Percentiles rank a stretch among this genome's conserved stretches.
Conservation (phyloP, 345 rosid genomes). For the Mangifera indica region DNA sequence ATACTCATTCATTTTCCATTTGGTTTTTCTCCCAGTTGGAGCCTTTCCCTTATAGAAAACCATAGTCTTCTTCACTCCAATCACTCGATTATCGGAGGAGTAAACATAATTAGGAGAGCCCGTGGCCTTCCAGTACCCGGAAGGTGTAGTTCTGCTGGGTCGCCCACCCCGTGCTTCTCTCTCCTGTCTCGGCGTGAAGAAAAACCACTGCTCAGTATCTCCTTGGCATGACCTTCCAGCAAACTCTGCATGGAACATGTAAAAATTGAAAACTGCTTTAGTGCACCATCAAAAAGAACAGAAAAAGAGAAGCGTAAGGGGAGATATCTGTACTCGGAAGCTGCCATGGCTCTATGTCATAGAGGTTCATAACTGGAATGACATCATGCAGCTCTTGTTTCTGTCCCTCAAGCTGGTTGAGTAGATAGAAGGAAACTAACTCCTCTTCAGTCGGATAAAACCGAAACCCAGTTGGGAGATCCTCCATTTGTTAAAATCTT, state of each 20-base stretch:
- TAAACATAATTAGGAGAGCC: conserved; percentile 85
- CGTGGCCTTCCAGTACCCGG: conserved; percentile 98
- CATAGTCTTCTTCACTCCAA: conserved; percentile 88
- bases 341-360: conserved; percentile 59
- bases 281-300: no score
- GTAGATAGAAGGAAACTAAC: conserved; percentile 72
- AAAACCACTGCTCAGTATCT: conserved; percentile 95
- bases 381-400: conserved; percentile 50
- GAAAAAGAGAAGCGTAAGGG: background rate
- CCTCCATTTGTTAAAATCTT: conserved; percentile 34
- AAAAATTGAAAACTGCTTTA: background rate
- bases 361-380: conserved; percentile 62
- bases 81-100: conserved; percentile 61
- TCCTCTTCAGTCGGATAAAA: conserved; percentile 97
- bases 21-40: conserved; percentile 77
- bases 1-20: conserved; percentile 97
- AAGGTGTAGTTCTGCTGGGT: conserved; percentile 65
- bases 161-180: conserved; percentile 88
- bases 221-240: conserved; percentile 61
- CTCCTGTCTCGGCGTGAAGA: conserved; percentile 79
- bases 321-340: conserved; percentile 59
- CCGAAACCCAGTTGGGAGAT: conserved; percentile 54
- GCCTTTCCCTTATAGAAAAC: conserved; percentile 90
- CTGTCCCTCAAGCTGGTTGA: conserved; percentile 59
- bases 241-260: conserved; percentile 45